These are phyloP conservation scores for Alternaria burnsii DNA, from an alignment of 2,329 filamentous ascomycete species.

Conservation along the genomic window DNA sequence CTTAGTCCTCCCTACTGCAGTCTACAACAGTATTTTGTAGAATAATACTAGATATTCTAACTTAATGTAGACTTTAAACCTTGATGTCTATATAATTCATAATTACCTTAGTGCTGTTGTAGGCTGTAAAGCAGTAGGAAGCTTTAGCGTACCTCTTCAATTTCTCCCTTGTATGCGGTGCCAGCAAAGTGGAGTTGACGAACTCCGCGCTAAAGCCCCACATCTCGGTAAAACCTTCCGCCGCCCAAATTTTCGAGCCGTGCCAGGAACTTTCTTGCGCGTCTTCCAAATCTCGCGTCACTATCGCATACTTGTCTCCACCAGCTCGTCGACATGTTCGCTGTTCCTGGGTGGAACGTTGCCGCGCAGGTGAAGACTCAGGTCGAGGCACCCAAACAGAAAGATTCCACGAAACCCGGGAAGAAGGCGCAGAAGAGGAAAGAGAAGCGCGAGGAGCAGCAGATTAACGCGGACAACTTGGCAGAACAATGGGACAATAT, in stretches of 20 bases:
- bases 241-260: constrained; percentile 30
- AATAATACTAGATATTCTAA: no score
- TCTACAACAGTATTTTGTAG: no score
- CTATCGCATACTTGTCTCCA: not conserved
- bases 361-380: constrained; percentile 79
- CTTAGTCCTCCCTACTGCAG: no score
- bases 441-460: constrained; percentile 71
- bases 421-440: constrained; percentile 66
- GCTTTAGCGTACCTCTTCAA: no score
- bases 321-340: constrained; percentile 71
- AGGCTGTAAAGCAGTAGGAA: no score
- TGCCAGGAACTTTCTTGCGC: constrained; percentile 1
- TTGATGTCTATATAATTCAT: no score
- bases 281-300: not conserved
- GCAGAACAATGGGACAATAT: constrained; percentile 53
- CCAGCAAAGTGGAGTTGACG: not conserved
- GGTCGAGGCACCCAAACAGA: constrained; percentile 54
- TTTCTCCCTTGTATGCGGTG: no score
- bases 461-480: constrained; percentile 74
- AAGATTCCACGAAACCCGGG: constrained; percentile 51
- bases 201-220: constrained; percentile 31
- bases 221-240: constrained; percentile 28
- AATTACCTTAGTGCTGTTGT: no score
- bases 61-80: no score
- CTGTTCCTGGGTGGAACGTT: constrained; percentile 91